Evolutionary conservation across 2,329 filamentous ascomycete genomes (phyloP).

Genomic region (Trichoderma simmonsii): DNA sequence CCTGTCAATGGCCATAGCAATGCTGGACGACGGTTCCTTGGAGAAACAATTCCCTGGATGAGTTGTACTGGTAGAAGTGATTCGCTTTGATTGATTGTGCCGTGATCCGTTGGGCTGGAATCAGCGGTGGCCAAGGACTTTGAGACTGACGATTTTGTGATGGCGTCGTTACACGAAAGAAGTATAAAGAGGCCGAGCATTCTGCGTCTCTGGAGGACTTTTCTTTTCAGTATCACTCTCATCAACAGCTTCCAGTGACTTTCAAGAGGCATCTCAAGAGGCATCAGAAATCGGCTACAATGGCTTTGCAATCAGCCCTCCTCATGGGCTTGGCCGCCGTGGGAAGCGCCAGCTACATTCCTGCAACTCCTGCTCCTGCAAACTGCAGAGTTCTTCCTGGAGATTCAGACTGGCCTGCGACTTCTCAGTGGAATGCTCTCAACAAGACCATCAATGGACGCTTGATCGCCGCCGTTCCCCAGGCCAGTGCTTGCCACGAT

Average conservation of each 20-base stretch:
- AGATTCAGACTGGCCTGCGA: slow-evolving; percentile 53
- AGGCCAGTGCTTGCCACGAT: slow-evolving; percentile 50
- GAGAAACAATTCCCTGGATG: neutral
- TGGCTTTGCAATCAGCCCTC: neutral
- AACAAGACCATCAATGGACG: slow-evolving; percentile 19
- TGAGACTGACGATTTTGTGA: neutral
- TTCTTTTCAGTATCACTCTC: neutral
- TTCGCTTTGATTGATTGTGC: neutral
- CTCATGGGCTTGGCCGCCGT: neutral
- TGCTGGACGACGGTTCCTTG: neutral
- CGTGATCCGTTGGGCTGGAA: neutral
- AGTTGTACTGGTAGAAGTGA: neutral
- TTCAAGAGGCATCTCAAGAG: neutral
- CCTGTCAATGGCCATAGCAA: neutral
- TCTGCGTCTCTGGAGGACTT: neutral
- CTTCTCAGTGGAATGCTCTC: neutral
- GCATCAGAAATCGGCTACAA: neutral
- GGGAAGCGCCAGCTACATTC: neutral
- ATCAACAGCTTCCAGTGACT: neutral
- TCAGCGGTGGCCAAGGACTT: neutral
- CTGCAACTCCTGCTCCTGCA: neutral
- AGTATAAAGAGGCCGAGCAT: neutral
- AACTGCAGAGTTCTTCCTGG: slow-evolving; percentile 42
- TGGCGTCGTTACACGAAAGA: neutral
- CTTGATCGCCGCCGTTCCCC: slow-evolving; percentile 49